Evolutionary conservation across 352 stramenopile species (phyloP).

Genomic region (Thraustochytrium aureum): DNA sequence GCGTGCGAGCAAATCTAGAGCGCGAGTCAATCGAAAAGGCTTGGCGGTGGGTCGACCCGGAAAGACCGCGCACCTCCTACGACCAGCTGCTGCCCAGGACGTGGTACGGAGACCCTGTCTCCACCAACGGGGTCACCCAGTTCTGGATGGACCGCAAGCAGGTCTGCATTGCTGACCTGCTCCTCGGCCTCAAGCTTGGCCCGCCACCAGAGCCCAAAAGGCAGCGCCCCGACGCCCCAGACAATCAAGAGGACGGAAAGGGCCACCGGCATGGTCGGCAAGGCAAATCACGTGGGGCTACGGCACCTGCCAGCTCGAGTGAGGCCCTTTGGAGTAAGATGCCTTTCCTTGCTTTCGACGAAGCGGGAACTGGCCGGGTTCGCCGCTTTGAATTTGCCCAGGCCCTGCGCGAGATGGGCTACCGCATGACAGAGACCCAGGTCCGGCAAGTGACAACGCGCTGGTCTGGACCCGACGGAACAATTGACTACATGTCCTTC

Average conservation of each 20-base stretch:
- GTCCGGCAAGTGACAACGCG: not conserved
- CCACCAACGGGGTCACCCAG: not conserved
- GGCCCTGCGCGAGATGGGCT: conserved; percentile 39
- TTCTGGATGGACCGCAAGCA: conserved; percentile 46
- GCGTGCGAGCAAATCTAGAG: conserved; percentile 29
- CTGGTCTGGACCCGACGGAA: conserved; percentile 17
- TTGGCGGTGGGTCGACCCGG: conserved; percentile 12
- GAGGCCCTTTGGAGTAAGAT: conserved; percentile 38
- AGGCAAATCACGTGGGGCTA: no score
- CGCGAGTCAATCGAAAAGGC: conserved; percentile 46
- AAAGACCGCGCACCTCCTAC: conserved; percentile 28
- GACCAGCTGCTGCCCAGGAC: conserved; percentile 4
- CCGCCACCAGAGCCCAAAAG: not conserved
- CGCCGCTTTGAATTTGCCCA: conserved; percentile 27
- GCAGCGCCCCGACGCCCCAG: not conserved
- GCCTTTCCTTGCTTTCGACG: conserved; percentile 36
- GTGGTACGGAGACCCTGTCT: conserved; percentile 2
- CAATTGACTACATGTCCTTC: conserved; percentile 30
- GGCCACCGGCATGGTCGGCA: no score
- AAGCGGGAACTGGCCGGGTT: conserved; percentile 6
- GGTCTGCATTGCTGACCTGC: conserved; percentile 28
- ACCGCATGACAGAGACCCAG: conserved; percentile 24
- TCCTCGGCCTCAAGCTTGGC: conserved; percentile 13
- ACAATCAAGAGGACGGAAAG: not conserved
- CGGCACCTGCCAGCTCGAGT: not conserved